Percentiles rank a stretch among this genome's conserved stretches.
phyloP scores from a whole-genome alignment of 768 basidiomycete genomes.

The Trametes meyenii region DNA sequence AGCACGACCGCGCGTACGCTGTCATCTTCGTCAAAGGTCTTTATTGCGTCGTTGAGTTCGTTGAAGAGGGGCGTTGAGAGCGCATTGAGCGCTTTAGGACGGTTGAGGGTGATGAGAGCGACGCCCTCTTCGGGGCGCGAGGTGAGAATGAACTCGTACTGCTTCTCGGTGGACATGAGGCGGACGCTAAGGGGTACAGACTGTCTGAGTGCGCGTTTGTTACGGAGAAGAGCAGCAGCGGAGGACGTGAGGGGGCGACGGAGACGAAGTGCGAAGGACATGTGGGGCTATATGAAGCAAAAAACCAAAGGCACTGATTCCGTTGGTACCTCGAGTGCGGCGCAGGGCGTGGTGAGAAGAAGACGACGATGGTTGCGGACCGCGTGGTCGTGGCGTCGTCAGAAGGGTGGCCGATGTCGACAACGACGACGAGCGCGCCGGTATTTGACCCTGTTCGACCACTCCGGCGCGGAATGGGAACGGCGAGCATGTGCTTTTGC shows the following conservation, averaged over 20 bases:
- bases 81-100: slow-evolving; percentile 90
- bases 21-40: slow-evolving; percentile 69
- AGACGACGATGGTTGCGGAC: not conserved
- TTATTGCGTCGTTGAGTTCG: slow-evolving; percentile 80
- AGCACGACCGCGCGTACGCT: slow-evolving; percentile 83
- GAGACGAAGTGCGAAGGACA: slow-evolving; percentile 8
- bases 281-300: not conserved
- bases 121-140: slow-evolving; percentile 70
- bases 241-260: slow-evolving; percentile 14
- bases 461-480: not conserved
- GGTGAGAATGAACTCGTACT: slow-evolving; percentile 69
- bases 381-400: slow-evolving; percentile 9
- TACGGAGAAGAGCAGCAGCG: slow-evolving; percentile 15
- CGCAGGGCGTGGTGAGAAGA: slow-evolving; percentile 2
- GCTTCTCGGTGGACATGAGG: slow-evolving; percentile 49
- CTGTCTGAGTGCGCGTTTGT: slow-evolving; percentile 10
- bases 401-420: slow-evolving; percentile 1
- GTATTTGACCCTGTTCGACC: not conserved
- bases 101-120: slow-evolving; percentile 83
- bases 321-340: not conserved
- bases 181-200: slow-evolving; percentile 20
- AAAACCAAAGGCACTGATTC: not conserved
- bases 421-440: slow-evolving; percentile 4
- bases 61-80: slow-evolving; percentile 77
- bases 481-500: slow-evolving; percentile 7